Conservation (phyloP, 352 stramenopile genomes). For the Thalassiosira mediterranea region DNA sequence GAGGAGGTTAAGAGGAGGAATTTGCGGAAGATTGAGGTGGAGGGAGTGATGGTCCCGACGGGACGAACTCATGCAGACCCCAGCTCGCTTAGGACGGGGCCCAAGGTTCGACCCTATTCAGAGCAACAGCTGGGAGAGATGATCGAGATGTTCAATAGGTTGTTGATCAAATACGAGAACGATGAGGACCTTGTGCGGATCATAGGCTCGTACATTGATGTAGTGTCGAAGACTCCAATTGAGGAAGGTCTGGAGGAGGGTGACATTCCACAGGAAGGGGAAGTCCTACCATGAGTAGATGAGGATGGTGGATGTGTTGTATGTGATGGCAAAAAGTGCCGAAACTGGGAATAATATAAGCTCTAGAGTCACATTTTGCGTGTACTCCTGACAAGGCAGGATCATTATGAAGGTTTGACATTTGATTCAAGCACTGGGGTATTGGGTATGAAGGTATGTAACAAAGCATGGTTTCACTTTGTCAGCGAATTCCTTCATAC, state of each 20-base stretch:
- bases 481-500: too few relatives aligned
- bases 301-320: too few relatives aligned
- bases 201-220: constrained; percentile 21
- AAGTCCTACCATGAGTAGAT: too few relatives aligned
- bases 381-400: too few relatives aligned
- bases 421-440: too few relatives aligned
- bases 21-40: neutral
- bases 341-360: too few relatives aligned
- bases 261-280: too few relatives aligned
- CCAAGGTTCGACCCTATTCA: constrained; percentile 18
- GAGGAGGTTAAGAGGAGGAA: neutral
- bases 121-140: constrained; percentile 18
- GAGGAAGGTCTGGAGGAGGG: neutral
- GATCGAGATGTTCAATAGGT: constrained; percentile 10
- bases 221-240: constrained; percentile 5
- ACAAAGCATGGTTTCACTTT: too few relatives aligned
- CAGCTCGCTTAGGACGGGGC: constrained; percentile 15
- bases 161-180: constrained; percentile 13
- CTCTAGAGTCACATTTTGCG: too few relatives aligned
- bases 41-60: neutral
- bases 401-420: too few relatives aligned
- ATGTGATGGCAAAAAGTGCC: too few relatives aligned
- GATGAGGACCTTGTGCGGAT: constrained; percentile 26
- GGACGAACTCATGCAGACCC: constrained; percentile 1
- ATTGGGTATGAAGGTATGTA: too few relatives aligned